A percentile compares a stretch with the other conserved stretches of the same genome.
phyloP scores from a whole-genome alignment of 305 asterid genomes.

The Fraxinus greggii region DNA sequence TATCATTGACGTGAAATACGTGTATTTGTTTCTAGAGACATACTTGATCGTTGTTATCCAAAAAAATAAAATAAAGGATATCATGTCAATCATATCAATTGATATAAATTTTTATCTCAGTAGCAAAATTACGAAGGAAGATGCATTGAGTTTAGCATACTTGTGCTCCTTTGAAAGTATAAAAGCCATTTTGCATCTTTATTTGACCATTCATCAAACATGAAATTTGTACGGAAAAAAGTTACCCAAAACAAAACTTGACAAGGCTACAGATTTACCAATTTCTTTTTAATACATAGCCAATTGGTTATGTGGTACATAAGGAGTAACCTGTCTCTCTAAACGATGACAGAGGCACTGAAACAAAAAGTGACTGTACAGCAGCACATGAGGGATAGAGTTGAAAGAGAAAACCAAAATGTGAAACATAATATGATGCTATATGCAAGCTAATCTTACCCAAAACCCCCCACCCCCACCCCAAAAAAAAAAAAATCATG shows the following conservation, averaged over 20 bases:
- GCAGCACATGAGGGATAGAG: not conserved
- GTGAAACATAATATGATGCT: not conserved
- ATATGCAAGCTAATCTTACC: not conserved
- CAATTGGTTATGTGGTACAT: not conserved
- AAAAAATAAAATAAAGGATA: not conserved
- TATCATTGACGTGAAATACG: not conserved
- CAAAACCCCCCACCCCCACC: not conserved
- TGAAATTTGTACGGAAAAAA: not conserved
- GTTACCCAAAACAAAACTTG: not conserved
- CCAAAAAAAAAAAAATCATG: not conserved
- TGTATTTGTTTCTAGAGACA: not conserved
- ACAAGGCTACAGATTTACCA: not conserved
- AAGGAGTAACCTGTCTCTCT: not conserved
- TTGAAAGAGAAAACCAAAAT: not conserved
- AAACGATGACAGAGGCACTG: not conserved
- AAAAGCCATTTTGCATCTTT: not conserved
- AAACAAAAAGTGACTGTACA: not conserved
- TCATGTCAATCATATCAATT: not conserved
- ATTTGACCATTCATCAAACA: not conserved
- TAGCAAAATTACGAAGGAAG: not conserved
- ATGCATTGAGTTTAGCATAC: not conserved
- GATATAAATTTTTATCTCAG: not conserved
- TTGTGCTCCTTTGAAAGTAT: not conserved
- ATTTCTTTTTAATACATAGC: not conserved
- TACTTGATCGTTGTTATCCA: not conserved